Conservation (phyloP, 768 basidiomycete genomes). For the Roridomyces roridus region DNA sequence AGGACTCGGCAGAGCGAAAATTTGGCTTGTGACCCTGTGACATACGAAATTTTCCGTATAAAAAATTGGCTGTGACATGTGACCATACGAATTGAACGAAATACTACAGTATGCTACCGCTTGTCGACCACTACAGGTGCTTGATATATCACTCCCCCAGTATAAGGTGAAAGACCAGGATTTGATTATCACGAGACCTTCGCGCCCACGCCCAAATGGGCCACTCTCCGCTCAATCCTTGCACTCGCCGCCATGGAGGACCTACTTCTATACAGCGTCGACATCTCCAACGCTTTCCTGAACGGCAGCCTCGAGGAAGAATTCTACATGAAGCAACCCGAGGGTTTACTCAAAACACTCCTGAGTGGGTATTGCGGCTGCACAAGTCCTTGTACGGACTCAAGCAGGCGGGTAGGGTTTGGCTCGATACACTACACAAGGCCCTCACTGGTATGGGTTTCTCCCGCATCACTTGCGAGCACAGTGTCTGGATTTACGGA, state of each 20-base stretch:
- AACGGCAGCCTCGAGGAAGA: conserved; percentile 34
- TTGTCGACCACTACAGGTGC: conserved; percentile 35
- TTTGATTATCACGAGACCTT: conserved; percentile 24
- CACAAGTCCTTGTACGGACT: conserved; percentile 49
- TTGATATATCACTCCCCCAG: too few species aligned
- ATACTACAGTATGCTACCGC: conserved; percentile 41
- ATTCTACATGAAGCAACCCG: conserved; percentile 40
- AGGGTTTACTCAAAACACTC: conserved; percentile 25
- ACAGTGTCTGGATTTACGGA: conserved; percentile 34
- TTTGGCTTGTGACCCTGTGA: too few species aligned
- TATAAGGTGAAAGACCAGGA: too few species aligned
- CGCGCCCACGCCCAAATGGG: conserved; percentile 30
- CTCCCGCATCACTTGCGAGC: conserved; percentile 28
- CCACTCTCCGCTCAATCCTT: conserved; percentile 32
- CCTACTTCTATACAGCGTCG: conserved; percentile 36
- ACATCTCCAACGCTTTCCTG: conserved; percentile 40
- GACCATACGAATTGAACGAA: too few species aligned
- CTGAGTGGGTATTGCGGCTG: conserved; percentile 14
- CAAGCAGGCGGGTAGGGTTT: conserved; percentile 43
- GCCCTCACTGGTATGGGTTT: conserved; percentile 29
- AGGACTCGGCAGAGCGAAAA: too few species aligned
- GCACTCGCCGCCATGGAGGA: conserved; percentile 37
- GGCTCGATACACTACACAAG: conserved; percentile 40
- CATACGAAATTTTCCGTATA: too few species aligned
- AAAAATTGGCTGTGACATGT: too few species aligned